Percentiles rank a stretch among this genome's conserved stretches.
phyloP scores from a whole-genome alignment of 2,329 filamentous ascomycete genomes.

The Pseudomassariella vexata region DNA sequence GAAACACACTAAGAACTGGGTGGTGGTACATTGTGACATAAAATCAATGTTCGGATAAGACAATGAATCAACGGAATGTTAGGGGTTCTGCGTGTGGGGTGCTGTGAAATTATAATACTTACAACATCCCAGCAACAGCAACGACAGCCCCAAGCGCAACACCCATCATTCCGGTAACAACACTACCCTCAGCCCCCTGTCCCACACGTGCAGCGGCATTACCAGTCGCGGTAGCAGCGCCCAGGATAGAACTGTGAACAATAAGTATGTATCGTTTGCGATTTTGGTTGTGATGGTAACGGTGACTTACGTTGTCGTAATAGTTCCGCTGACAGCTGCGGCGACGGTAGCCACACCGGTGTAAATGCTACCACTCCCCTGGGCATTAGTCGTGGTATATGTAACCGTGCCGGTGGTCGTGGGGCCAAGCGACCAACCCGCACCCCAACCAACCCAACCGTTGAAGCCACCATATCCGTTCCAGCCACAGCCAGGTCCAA shows the following conservation, averaged over 20 bases:
- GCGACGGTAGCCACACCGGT: conserved; percentile 21
- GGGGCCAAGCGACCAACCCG: conserved; percentile 31
- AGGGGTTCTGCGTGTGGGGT: no score
- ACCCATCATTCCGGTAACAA: conserved; percentile 21
- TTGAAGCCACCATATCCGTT: conserved; percentile 28
- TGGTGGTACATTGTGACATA: no score
- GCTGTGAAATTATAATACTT: background rate
- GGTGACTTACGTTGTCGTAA: conserved; percentile 22
- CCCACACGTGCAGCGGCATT: conserved; percentile 3
- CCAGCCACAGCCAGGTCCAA: conserved; percentile 30
- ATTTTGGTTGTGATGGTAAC: conserved; percentile 8
- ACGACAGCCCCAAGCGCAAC: conserved; percentile 20
- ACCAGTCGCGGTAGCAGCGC: conserved; percentile 5
- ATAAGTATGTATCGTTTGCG: no score
- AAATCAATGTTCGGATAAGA: no score
- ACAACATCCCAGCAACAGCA: conserved; percentile 21
- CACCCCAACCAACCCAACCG: conserved; percentile 34
- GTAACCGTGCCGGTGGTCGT: conserved; percentile 30
- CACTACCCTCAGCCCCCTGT: conserved; percentile 15
- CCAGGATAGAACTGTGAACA: no score
- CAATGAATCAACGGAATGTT: no score
- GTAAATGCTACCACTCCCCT: conserved; percentile 21
- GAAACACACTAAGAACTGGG: no score
- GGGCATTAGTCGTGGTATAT: conserved; percentile 22
- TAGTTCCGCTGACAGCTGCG: conserved; percentile 25